phyloP scores from a whole-genome alignment of 306 rosid genomes.

The Boehmeria nivea region DNA sequence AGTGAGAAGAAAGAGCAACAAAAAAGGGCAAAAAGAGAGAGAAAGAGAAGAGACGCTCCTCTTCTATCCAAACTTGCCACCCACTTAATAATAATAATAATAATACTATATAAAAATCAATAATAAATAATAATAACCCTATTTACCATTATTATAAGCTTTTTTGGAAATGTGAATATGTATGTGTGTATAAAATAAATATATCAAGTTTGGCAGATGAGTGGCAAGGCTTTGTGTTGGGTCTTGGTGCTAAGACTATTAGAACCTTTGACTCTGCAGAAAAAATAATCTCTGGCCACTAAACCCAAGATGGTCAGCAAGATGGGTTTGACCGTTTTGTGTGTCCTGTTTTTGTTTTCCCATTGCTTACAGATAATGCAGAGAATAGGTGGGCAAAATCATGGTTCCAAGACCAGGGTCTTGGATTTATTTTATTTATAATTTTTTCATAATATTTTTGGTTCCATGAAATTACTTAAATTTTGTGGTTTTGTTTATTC shows the following conservation, averaged over 20 bases:
- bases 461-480: no score
- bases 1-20: constrained; percentile 13
- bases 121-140: no score
- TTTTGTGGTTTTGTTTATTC: no score
- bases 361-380: constrained; percentile 32
- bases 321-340: constrained; percentile 43
- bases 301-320: constrained; percentile 64
- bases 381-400: constrained; percentile 57
- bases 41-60: no score
- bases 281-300: constrained; percentile 23
- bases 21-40: constrained; percentile 1
- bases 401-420: constrained; percentile 42
- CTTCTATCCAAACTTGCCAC: constrained; percentile 49
- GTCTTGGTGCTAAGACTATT: constrained; percentile 36
- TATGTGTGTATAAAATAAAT: no score
- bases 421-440: constrained; percentile 21
- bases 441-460: no score
- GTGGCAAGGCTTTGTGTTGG: constrained; percentile 12
- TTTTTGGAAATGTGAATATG: no score
- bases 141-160: no score
- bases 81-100: constrained; percentile 37
- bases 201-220: no score
- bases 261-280: constrained; percentile 48
- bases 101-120: not conserved
- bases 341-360: constrained; percentile 10